Evolutionary conservation across 768 basidiomycete genomes (phyloP), one percentile per base, ranked within the genome.

Genomic region (Exsudoporus frostii): DNA sequence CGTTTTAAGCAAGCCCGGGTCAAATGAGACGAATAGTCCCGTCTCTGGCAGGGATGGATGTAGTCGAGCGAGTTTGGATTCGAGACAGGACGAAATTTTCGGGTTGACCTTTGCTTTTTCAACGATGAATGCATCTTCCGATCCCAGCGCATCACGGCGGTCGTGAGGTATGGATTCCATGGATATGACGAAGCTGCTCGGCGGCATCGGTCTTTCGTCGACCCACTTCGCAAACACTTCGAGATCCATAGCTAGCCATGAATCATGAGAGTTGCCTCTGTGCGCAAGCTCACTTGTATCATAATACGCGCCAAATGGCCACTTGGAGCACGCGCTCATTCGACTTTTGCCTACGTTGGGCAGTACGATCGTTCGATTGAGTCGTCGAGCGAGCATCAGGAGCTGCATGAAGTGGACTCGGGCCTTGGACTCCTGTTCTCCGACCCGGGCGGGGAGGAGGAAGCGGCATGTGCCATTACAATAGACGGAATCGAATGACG

Each of bases 341-440:
- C 80, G 75, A 43, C 79, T 79, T 52, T 79, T 78, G 7, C 79
- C 79, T 5, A 84, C 82, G 53, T 82, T 81, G 3, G 84, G 84
- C 5, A 86, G 73, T 25, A 86, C 81, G 33, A 85, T 72, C 4
- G 78, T 85, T 6, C 83, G 76, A 57, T 80, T 76, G 27, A 84
- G 73, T 7, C 58, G 63, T 45, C 65, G 63, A 0, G 83, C 79
- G n/a, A 85, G 77, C 4, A 69, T 66, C 1, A 74, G 58, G 51
- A 85, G 67, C 57, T 85, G 80, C 27, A 71, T 60, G n/a, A 86
- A 65, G 65, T 85, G 84, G 8, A 76, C 62, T 19, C 79, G 75
- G 1, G 81, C 79, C 55, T 81, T 82, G 29, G 81, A 81, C 58
- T 84, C 82, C 55, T 82, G 82, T 65, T 84, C 84, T 17, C 73